Percentiles rank a stretch among this genome's conserved stretches.
Conservation (phyloP, 306 rosid genomes). For the Sicyos edulis region DNA sequence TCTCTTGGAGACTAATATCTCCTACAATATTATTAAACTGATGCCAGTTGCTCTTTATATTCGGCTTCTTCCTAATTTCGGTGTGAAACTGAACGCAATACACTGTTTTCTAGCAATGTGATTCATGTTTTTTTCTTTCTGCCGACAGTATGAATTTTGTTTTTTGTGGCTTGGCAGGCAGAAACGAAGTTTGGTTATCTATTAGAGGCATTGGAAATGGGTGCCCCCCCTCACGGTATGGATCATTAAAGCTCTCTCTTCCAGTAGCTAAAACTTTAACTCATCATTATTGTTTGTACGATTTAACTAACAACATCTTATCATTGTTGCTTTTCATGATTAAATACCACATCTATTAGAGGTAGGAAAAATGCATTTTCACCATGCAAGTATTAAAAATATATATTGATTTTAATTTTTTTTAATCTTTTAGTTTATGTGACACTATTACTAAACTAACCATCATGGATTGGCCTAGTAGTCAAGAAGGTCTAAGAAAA, state of each 20-base stretch:
- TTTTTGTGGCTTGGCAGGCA: conserved; percentile 47
- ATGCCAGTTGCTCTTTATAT: not conserved
- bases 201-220: conserved; percentile 97
- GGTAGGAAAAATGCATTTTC: conserved; percentile 6
- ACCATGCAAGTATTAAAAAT: not conserved
- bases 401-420: not conserved
- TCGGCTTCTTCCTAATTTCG: not conserved
- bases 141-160: conserved; percentile 10
- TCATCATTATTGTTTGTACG: not conserved
- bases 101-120: not conserved
- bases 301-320: not conserved
- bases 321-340: not conserved
- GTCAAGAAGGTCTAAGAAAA: too few species aligned
- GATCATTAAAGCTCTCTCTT: conserved; percentile 7
- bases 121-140: not conserved
- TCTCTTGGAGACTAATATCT: too few species aligned
- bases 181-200: conserved; percentile 91
- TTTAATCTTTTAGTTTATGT: not conserved
- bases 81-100: not conserved
- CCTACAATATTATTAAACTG: not conserved
- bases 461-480: too few species aligned
- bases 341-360: conserved; percentile 3
- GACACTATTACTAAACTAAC: too few species aligned
- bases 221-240: conserved; percentile 99
- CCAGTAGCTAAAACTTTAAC: not conserved